Conservation (phyloP, 345 rosid species). For the Salix koriyanagi region DNA sequence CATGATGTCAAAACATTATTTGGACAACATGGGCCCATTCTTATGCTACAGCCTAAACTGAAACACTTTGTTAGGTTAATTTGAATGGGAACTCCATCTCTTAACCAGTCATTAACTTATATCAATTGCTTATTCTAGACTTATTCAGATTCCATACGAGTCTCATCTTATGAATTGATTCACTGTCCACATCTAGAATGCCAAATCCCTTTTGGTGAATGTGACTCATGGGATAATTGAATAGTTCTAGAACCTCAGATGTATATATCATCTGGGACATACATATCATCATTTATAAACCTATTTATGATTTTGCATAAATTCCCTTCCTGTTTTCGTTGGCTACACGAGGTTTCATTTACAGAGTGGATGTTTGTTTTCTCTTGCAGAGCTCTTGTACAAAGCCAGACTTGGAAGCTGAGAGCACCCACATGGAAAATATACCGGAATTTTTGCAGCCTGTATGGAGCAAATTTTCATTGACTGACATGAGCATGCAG, state of each 20-base stretch:
- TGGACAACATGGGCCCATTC: background rate
- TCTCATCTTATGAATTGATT: background rate
- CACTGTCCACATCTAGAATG: background rate
- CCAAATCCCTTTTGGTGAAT: constrained; percentile 1
- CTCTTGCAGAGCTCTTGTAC: constrained; percentile 32
- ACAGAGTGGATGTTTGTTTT: constrained; percentile 27
- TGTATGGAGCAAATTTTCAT: constrained; percentile 16
- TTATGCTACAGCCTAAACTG: background rate
- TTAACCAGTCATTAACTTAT: background rate
- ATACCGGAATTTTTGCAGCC: constrained; percentile 24
- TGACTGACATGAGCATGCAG: constrained; percentile 20
- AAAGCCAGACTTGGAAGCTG: constrained; percentile 31
- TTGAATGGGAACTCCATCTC: background rate
- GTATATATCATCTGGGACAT: constrained; percentile 2
- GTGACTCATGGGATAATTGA: background rate
- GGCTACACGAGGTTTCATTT: constrained; percentile 28
- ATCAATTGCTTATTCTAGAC: background rate
- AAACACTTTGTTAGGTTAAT: background rate
- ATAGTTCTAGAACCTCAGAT: constrained; percentile 3
- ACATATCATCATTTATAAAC: constrained; percentile 1
- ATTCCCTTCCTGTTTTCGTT: constrained; percentile 17
- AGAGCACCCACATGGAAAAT: constrained; percentile 35
- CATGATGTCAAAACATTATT: background rate
- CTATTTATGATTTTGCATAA: constrained; percentile 13
- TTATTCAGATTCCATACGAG: background rate